A percentile compares a stretch with the other conserved stretches of the same genome.
phyloP scores from a whole-genome alignment of 2,329 filamentous ascomycete species.

The Penicillium sp. region DNA sequence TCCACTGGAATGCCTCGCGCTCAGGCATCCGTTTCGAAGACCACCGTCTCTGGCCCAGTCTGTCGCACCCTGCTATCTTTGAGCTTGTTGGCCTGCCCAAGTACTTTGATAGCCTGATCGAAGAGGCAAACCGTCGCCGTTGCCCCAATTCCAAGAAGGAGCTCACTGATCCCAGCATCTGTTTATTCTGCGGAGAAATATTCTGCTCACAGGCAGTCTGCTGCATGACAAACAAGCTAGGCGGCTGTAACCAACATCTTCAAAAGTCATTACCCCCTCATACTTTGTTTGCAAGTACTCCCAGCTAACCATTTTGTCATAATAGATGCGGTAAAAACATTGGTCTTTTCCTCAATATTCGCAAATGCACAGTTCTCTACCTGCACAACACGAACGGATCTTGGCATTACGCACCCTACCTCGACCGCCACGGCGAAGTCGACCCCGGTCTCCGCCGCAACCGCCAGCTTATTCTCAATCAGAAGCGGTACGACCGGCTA shows the following conservation, averaged over 20 bases:
- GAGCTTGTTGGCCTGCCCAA: conserved; percentile 89
- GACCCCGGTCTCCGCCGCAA: conserved; percentile 86
- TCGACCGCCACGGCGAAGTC: conserved; percentile 93
- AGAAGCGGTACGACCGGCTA: conserved; percentile 87
- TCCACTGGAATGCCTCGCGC: conserved; percentile 42
- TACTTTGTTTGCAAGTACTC: not conserved
- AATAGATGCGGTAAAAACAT: conserved; percentile 79
- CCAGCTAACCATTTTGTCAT: conserved; percentile 16
- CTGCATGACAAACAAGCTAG: conserved; percentile 70
- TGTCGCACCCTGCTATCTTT: conserved; percentile 85
- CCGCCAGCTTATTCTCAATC: conserved; percentile 86
- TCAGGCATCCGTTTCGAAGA: conserved; percentile 33
- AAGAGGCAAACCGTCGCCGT: conserved; percentile 77
- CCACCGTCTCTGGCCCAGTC: conserved; percentile 43
- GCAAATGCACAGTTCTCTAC: conserved; percentile 90
- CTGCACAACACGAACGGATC: conserved; percentile 78
- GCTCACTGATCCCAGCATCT: conserved; percentile 84
- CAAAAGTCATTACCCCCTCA: conserved; percentile 59
- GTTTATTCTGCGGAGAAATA: conserved; percentile 93
- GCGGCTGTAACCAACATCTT: conserved; percentile 90
- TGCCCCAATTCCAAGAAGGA: conserved; percentile 92
- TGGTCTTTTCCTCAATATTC: conserved; percentile 93
- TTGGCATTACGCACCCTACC: conserved; percentile 84
- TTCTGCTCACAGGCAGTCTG: conserved; percentile 94
- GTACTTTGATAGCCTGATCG: conserved; percentile 88